Conservation (phyloP, 257 asterid species). For the Craterostigma plantagineum region DNA sequence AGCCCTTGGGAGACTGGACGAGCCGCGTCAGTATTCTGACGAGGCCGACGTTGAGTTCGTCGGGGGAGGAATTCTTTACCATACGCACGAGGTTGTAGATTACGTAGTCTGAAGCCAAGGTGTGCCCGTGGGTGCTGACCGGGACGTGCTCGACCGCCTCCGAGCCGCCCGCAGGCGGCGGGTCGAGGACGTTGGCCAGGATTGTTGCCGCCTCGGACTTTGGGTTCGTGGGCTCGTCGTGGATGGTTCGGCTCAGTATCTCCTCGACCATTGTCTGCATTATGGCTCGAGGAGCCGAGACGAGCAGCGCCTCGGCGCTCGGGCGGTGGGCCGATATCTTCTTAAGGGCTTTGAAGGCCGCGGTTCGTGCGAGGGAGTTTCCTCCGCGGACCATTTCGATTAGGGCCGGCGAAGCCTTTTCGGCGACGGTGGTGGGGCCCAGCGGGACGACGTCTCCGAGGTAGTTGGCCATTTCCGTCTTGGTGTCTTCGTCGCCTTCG, state of each 20-base stretch:
- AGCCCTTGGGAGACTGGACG: slow-evolving; percentile 40
- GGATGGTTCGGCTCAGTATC: slow-evolving; percentile 30
- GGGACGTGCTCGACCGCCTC: slow-evolving; percentile 26
- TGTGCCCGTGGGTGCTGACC: slow-evolving; percentile 41
- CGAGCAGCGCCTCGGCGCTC: slow-evolving; percentile 33
- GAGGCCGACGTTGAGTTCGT: slow-evolving; percentile 43
- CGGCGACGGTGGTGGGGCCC: slow-evolving; percentile 38
- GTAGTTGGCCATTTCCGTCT: slow-evolving; percentile 47
- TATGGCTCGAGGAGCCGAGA: slow-evolving; percentile 48
- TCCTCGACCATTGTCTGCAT: slow-evolving; percentile 48
- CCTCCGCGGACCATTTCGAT: slow-evolving; percentile 46
- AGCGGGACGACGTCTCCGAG: slow-evolving; percentile 38
- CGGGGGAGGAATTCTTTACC: slow-evolving; percentile 33
- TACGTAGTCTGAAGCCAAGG: slow-evolving; percentile 51
- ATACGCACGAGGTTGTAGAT: slow-evolving; percentile 32
- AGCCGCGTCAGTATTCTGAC: slow-evolving; percentile 33
- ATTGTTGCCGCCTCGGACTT: slow-evolving; percentile 43
- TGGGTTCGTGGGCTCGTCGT: slow-evolving; percentile 28
- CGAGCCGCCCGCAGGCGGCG: too few species aligned
- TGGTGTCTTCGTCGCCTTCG: slow-evolving; percentile 53
- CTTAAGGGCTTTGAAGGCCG: slow-evolving; percentile 56
- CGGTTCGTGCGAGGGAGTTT: slow-evolving; percentile 25
- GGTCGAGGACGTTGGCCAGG: slow-evolving; percentile 58
- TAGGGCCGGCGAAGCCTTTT: slow-evolving; percentile 51
- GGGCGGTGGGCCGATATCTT: slow-evolving; percentile 39